phyloP scores from a whole-genome alignment of 1,284 basidiomycete species.

The Ceratobasidium sp. region DNA sequence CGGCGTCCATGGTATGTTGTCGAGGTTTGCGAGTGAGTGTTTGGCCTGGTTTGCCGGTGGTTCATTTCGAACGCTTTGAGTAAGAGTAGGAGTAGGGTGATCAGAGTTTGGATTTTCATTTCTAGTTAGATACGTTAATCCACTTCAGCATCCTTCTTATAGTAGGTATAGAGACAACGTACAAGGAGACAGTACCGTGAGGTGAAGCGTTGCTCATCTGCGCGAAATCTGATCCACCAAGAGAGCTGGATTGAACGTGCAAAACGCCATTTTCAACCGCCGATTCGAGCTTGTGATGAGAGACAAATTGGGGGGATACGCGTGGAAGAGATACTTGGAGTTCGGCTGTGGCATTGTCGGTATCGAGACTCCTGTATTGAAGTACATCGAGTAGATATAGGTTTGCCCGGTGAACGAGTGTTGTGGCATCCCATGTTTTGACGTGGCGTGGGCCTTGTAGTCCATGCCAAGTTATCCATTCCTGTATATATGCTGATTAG shows the following conservation, averaged over 20 bases:
- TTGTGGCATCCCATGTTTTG: neutral
- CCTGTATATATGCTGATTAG: slow-evolving; percentile 1
- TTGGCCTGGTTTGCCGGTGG: neutral
- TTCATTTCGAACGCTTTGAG: too few relatives aligned
- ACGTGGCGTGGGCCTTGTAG: neutral
- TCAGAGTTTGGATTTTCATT: too few relatives aligned
- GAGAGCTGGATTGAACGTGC: neutral
- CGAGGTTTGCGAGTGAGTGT: neutral
- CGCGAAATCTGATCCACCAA: neutral
- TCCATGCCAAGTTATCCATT: slow-evolving; percentile 13
- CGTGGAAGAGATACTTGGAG: slow-evolving; percentile 7
- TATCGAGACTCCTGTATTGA: neutral
- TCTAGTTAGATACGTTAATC: neutral
- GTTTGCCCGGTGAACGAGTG: slow-evolving; percentile 12
- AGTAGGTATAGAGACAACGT: neutral
- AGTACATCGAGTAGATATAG: slow-evolving; percentile 9
- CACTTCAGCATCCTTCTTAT: neutral
- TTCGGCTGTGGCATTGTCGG: too few relatives aligned
- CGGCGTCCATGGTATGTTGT: too few relatives aligned
- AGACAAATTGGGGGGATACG: slow-evolving; percentile 3
- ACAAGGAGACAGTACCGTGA: neutral
- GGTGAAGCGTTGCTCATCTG: too few relatives aligned
- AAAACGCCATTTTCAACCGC: slow-evolving; percentile 13
- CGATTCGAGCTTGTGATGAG: slow-evolving; percentile 1
- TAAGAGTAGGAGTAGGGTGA: too few relatives aligned